Evolutionary conservation across 352 stramenopile species (phyloP), one percentile per base, ranked within the genome.

Genomic region (Achlya hypogyna): DNA sequence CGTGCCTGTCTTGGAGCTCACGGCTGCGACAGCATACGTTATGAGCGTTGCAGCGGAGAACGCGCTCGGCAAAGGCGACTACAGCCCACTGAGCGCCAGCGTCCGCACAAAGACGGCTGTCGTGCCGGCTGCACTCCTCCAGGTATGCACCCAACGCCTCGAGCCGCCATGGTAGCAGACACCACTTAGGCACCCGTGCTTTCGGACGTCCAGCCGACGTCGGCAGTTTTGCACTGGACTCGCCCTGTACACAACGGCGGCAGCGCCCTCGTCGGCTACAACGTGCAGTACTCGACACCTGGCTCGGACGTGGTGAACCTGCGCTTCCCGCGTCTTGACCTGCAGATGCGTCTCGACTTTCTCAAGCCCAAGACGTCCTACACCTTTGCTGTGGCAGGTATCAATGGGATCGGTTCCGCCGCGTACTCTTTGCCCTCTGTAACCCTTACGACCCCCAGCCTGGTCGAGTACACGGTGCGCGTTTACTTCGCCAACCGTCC

Each of bases 391-490:
- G 75, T 91, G 3, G 77, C 78, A 4, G 71, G 73, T 14, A 63
- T 75, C 27, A 91, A 91, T 53, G 53, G 62, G 0, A 72, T 79
- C 0, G 81, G 81, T 2, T 73, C 70, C 5, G 65, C 69, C 0
- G 45, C 22, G 8, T 82, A 78, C 43, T 88, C 79, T 54, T 62
- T 70, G 5, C 72, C 73, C 54, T 82, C 75, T 4, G 53, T 49
- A 0, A 29, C 75, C 16, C 63, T 81, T 49, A 53, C 49, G 9
- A 89, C 78, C 10, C 83, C 83, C 14, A 89, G 79, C 67, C 79
- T 91, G 22, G 78, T 89, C 9, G 76, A 80, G 29, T 86, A 81
- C 65, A 91, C 83, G 25, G 76, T 91, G 65, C 63, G 72, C 0
- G 74, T 53, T 28, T 91, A 89, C 51, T 86, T 86, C 51, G 72